Evolutionary conservation across 2,329 filamentous ascomycete genomes (phyloP).

Genomic region (Diplodia seriata): DNA sequence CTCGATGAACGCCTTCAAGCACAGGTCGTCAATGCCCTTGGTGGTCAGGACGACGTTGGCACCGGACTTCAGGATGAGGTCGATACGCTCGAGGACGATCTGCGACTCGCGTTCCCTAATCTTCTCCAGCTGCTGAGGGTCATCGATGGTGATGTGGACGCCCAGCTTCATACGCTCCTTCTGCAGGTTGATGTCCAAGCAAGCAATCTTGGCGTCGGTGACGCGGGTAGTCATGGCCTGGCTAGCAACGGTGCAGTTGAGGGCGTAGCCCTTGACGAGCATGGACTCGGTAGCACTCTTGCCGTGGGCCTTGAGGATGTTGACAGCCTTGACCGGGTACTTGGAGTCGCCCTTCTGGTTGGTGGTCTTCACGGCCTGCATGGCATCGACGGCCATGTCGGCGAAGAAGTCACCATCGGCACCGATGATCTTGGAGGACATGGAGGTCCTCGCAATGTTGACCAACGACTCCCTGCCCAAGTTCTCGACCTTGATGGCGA

Average conservation of each 20-base stretch:
- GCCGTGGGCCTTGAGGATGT: slow-evolving; percentile 97
- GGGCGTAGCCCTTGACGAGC: slow-evolving; percentile 91
- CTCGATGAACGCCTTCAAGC: slow-evolving; percentile 93
- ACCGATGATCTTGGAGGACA: slow-evolving; percentile 99
- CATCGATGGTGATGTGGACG: slow-evolving; percentile 97
- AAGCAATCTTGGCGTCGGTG: slow-evolving; percentile 93
- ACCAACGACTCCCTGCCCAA: slow-evolving; percentile 89
- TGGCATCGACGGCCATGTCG: slow-evolving; percentile 96
- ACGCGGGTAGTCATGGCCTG: slow-evolving; percentile 97
- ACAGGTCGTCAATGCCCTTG: slow-evolving; percentile 97
- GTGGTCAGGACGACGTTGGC: slow-evolving; percentile 97
- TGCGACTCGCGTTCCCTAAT: slow-evolving; percentile 91
- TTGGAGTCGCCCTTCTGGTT: slow-evolving; percentile 91
- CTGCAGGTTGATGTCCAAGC: slow-evolving; percentile 96
- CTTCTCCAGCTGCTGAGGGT: slow-evolving; percentile 96
- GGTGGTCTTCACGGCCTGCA: slow-evolving; percentile 90
- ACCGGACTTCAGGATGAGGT: slow-evolving; percentile 97
- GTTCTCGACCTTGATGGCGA: slow-evolving; percentile 92
- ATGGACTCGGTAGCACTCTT: slow-evolving; percentile 89
- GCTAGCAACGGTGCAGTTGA: slow-evolving; percentile 98
- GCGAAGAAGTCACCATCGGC: slow-evolving; percentile 95
- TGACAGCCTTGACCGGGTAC: slow-evolving; percentile 98
- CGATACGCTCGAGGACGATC: slow-evolving; percentile 90
- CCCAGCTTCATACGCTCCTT: slow-evolving; percentile 99
- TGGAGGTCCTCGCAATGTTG: slow-evolving; percentile 97